Percentiles rank a stretch among this genome's conserved stretches.
phyloP scores from a whole-genome alignment of 2,329 filamentous ascomycete genomes.

The Diatrype stigma region DNA sequence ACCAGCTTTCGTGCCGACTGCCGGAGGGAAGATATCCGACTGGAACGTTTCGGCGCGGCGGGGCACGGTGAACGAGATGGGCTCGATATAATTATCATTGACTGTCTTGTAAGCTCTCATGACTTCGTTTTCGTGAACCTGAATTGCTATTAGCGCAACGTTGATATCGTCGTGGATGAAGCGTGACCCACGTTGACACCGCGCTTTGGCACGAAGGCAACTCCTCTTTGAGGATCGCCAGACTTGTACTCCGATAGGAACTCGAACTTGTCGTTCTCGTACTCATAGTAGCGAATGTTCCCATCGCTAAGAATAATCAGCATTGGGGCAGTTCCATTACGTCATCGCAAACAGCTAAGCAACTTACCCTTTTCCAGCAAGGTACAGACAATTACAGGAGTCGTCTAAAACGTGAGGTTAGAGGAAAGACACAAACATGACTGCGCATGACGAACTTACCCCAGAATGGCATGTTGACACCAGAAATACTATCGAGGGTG shows the following conservation, averaged over 20 bases:
- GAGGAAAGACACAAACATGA: constrained; percentile 4
- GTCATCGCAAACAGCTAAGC: constrained; percentile 6
- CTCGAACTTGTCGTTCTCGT: constrained; percentile 98
- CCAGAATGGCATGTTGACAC: constrained; percentile 99
- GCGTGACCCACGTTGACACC: constrained; percentile 71
- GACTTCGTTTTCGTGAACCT: constrained; percentile 93
- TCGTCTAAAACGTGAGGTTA: constrained; percentile 55
- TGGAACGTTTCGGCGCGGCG: constrained; percentile 92
- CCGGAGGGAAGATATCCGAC: constrained; percentile 92
- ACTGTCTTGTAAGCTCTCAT: constrained; percentile 97
- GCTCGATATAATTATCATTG: constrained; percentile 90
- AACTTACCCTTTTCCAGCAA: constrained; percentile 91
- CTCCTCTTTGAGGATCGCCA: constrained; percentile 86
- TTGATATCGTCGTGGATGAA: background rate
- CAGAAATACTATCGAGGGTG: constrained; percentile 90
- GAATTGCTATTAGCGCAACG: constrained; percentile 9
- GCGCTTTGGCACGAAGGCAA: constrained; percentile 91
- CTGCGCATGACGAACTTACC: constrained; percentile 41
- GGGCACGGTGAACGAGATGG: constrained; percentile 95
- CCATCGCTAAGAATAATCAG: constrained; percentile 62
- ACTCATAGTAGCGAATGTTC: constrained; percentile 98
- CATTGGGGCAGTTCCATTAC: constrained; percentile 16
- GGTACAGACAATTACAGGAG: constrained; percentile 88
- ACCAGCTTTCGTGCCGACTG: constrained; percentile 73
- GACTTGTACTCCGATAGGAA: constrained; percentile 97